Evolutionary conservation across 140 eudicot species (phyloP).

Genomic region (Flaveria floridana): DNA sequence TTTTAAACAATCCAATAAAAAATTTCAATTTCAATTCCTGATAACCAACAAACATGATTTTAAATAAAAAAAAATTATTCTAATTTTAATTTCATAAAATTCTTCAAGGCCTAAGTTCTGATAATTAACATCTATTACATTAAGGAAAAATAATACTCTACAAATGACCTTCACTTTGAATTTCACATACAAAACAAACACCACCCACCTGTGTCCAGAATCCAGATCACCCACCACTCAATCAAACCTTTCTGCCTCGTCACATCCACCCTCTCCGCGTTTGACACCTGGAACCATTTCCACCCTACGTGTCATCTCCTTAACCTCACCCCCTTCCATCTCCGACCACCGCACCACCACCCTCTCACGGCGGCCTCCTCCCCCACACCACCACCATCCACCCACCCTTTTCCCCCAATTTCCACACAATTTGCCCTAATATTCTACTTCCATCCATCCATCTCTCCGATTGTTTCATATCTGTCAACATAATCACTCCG

Average conservation of each 20-base stretch:
- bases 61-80: no score
- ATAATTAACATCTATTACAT: no score
- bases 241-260: conserved; percentile 22
- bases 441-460: not conserved
- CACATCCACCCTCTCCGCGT: conserved; percentile 12
- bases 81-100: no score
- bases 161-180: not conserved
- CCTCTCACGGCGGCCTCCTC: conserved; percentile 1
- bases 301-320: conserved; percentile 32
- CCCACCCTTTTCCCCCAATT: no score
- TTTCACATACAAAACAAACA: not conserved
- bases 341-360: conserved; percentile 23
- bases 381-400: conserved; percentile 1
- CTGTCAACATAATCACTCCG: not conserved
- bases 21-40: no score
- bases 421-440: not conserved
- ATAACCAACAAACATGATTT: no score
- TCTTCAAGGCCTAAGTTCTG: no score
- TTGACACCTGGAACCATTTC: conserved; percentile 28
- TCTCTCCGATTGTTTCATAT: not conserved
- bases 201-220: not conserved
- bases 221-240: conserved; percentile 16
- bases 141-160: no score
- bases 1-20: no score
- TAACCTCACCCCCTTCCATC: conserved; percentile 28